Percentiles rank a stretch among this genome's conserved stretches.
These are phyloP conservation scores for Venturia asperata DNA, from an alignment of 2,329 filamentous ascomycete species.

Conservation along the genomic window DNA sequence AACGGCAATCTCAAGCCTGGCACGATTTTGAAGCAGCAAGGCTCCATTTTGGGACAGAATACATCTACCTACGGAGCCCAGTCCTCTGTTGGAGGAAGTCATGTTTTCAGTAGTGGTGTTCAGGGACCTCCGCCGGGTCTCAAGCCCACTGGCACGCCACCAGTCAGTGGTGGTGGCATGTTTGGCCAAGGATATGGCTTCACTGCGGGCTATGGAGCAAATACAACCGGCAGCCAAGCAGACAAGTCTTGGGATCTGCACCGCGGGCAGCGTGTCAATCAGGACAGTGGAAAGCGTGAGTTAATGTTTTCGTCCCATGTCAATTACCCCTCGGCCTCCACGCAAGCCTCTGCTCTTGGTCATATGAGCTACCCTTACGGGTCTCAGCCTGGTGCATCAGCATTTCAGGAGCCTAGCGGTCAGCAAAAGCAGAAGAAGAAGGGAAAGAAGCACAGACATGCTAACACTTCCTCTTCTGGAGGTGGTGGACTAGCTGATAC, in stretches of 20 bases:
- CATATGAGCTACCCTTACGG: constrained; percentile 89
- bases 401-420: constrained; percentile 78
- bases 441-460: constrained; percentile 99
- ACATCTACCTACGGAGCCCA: not conserved
- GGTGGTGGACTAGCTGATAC: constrained; percentile 87
- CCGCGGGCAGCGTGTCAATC: constrained; percentile 27
- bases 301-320: constrained; percentile 88
- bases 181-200: constrained; percentile 87
- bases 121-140: constrained; percentile 90
- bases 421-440: constrained; percentile 99
- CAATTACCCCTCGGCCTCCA: constrained; percentile 65
- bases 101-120: constrained; percentile 48
- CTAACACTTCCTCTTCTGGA: constrained; percentile 99
- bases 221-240: not conserved
- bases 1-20: constrained; percentile 41
- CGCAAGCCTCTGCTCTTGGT: constrained; percentile 81
- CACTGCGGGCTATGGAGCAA: constrained; percentile 44
- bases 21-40: constrained; percentile 12
- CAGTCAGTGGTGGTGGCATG: constrained; percentile 70
- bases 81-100: not conserved
- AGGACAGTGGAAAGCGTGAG: constrained; percentile 96
- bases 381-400: constrained; percentile 45
- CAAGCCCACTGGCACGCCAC: constrained; percentile 90
- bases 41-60: constrained; percentile 5
- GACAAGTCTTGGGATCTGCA: constrained; percentile 16